Percentiles rank a stretch among this genome's conserved stretches.
Conservation (phyloP, 768 basidiomycete species). For the Lactarius psammicola region DNA sequence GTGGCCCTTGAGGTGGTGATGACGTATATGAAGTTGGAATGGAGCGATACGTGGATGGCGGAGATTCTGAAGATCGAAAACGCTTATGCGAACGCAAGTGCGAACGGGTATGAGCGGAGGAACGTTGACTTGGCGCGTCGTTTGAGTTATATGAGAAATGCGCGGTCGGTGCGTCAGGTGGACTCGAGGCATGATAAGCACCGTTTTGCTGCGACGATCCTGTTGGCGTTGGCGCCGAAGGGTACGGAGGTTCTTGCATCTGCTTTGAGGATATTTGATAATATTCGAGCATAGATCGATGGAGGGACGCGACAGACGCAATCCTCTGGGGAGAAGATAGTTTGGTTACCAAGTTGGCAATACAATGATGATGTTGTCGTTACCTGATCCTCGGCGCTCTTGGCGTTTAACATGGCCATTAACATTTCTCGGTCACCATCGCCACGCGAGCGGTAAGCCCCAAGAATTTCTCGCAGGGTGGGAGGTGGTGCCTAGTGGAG, state of each 20-base stretch:
- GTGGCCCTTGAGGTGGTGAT: constrained; percentile 40
- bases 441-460: constrained; percentile 80
- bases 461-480: constrained; percentile 78
- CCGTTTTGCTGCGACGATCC: constrained; percentile 7
- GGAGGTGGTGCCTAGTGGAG: constrained; percentile 66
- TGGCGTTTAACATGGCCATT: constrained; percentile 86
- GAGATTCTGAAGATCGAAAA: constrained; percentile 27
- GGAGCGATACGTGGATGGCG: constrained; percentile 55
- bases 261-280: constrained; percentile 34
- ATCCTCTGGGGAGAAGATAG: constrained; percentile 50
- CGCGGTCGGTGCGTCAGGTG: constrained; percentile 2
- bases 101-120: constrained; percentile 4
- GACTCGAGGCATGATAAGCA: constrained; percentile 3
- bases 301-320: constrained; percentile 66
- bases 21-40: constrained; percentile 42
- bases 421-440: constrained; percentile 93
- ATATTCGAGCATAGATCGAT: constrained; percentile 67
- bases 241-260: constrained; percentile 9
- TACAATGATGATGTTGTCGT: constrained; percentile 29
- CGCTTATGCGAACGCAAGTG: constrained; percentile 30
- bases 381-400: constrained; percentile 91
- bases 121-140: constrained; percentile 13
- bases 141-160: constrained; percentile 5
- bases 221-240: constrained; percentile 16
- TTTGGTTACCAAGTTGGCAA: constrained; percentile 6